phyloP scores from a whole-genome alignment of 2,329 filamentous ascomycete genomes.

The Onygena corvina region DNA sequence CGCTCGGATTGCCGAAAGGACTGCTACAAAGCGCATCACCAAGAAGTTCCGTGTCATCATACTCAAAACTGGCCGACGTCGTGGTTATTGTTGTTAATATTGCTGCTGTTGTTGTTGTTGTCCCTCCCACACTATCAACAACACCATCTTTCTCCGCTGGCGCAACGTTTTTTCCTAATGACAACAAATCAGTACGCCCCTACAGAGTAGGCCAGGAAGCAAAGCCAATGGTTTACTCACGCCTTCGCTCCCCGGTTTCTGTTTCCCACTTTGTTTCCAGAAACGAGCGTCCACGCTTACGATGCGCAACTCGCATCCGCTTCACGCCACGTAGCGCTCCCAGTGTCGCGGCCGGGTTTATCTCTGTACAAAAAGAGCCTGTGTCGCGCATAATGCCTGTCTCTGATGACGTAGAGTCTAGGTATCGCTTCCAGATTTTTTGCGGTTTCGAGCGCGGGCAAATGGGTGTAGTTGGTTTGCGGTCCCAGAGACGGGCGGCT shows the following conservation, averaged over 20 bases:
- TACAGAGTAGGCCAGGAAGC: neutral
- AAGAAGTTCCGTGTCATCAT: neutral
- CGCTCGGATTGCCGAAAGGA: neutral
- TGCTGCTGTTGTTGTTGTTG: neutral
- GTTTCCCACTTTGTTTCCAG: conserved; percentile 34
- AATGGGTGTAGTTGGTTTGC: conserved; percentile 34
- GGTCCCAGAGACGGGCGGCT: conserved; percentile 34
- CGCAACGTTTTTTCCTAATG: conserved; percentile 7
- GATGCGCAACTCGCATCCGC: conserved; percentile 22
- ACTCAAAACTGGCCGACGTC: neutral
- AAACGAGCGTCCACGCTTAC: conserved; percentile 25
- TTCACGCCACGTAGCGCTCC: conserved; percentile 27
- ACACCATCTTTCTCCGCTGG: neutral
- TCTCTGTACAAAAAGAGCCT: conserved; percentile 22
- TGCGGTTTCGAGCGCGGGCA: conserved; percentile 30
- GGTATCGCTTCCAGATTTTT: conserved; percentile 38
- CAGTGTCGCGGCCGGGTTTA: conserved; percentile 23
- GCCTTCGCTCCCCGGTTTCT: conserved; percentile 22
- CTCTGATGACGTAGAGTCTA: conserved; percentile 23
- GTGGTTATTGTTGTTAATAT: neutral
- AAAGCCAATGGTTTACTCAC: conserved; percentile 18
- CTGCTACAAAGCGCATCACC: conserved; percentile 1
- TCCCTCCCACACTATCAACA: neutral
- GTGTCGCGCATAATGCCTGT: conserved; percentile 11
- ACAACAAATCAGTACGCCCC: neutral